Percentiles rank a stretch among this genome's conserved stretches.
Evolutionary conservation across 805 yeast genomes (phyloP).

Genomic region (Suhomyces pyralidae): DNA sequence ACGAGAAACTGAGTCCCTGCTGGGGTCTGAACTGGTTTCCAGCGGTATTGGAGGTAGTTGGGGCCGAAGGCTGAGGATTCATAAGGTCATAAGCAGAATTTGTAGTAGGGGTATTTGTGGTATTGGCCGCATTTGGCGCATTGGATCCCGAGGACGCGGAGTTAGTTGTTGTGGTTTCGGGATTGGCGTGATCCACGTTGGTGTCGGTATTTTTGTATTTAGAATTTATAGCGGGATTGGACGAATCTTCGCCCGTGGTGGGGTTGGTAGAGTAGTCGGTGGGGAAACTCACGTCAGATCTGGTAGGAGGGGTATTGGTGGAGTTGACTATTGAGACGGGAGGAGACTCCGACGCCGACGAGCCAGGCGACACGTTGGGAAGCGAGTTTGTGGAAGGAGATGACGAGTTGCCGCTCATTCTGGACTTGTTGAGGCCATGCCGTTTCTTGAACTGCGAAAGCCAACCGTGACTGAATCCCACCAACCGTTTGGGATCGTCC

Average conservation of each 20-base stretch:
- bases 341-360: constrained; percentile 5
- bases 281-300: constrained; percentile 3
- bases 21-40: constrained; percentile 26
- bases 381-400: not conserved
- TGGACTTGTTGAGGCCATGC: constrained; percentile 44
- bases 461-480: constrained; percentile 62
- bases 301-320: not conserved
- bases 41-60: constrained; percentile 4
- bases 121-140: constrained; percentile 6
- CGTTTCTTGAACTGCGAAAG: constrained; percentile 57
- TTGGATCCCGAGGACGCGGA: constrained; percentile 6
- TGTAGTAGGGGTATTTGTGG: constrained; percentile 3
- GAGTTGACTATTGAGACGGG: constrained; percentile 13
- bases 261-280: constrained; percentile 2
- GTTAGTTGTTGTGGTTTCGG: constrained; percentile 3
- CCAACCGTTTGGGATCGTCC: constrained; percentile 55
- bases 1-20: constrained; percentile 23
- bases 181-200: not conserved
- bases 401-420: constrained; percentile 20
- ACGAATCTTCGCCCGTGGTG: not conserved
- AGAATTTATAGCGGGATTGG: not conserved
- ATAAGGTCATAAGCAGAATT: constrained; percentile 19
- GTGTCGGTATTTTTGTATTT: not conserved
- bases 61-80: constrained; percentile 13
- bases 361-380: not conserved